phyloP scores from a whole-genome alignment of 768 basidiomycete species.

The Galerina marginata region DNA sequence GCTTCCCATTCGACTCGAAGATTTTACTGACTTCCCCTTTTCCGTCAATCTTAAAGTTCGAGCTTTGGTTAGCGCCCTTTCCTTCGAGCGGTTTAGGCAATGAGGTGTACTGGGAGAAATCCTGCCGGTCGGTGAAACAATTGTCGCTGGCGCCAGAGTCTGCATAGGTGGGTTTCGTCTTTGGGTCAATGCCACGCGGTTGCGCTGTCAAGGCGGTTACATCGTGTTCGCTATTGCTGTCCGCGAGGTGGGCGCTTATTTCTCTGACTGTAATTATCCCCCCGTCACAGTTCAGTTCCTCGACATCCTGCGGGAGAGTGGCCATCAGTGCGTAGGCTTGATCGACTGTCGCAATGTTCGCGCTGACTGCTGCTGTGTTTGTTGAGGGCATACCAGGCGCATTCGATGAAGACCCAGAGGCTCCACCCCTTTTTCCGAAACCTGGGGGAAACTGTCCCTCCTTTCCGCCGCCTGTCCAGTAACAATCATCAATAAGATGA shows the following conservation, averaged over 20 bases:
- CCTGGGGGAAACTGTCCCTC: slow-evolving; percentile 38
- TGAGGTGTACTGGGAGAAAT: slow-evolving; percentile 21
- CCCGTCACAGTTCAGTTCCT: too few species aligned
- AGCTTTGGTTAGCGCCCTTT: slow-evolving; percentile 10
- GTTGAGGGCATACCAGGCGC: background rate
- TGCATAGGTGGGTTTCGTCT: background rate
- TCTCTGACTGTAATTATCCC: too few species aligned
- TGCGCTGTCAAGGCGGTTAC: background rate
- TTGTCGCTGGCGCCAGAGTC: slow-evolving; percentile 31
- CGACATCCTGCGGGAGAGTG: background rate
- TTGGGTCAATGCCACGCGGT: background rate
- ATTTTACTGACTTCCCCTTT: slow-evolving; percentile 23
- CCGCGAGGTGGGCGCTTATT: too few species aligned
- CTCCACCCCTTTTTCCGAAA: slow-evolving; percentile 18
- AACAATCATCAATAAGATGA: slow-evolving; percentile 34
- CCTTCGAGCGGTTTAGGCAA: slow-evolving; percentile 2
- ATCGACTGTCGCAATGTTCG: background rate
- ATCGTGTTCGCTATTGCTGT: too few species aligned
- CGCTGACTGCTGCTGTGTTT: background rate
- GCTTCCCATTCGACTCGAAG: slow-evolving; percentile 8
- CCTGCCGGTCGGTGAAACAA: slow-evolving; percentile 23
- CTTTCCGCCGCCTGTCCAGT: slow-evolving; percentile 39
- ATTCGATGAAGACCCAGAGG: background rate
- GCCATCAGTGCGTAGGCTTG: background rate
- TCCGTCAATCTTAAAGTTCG: slow-evolving; percentile 25